Conservation (phyloP, 495 filamentous ascomycete species). For the Penicillium paxilli region DNA sequence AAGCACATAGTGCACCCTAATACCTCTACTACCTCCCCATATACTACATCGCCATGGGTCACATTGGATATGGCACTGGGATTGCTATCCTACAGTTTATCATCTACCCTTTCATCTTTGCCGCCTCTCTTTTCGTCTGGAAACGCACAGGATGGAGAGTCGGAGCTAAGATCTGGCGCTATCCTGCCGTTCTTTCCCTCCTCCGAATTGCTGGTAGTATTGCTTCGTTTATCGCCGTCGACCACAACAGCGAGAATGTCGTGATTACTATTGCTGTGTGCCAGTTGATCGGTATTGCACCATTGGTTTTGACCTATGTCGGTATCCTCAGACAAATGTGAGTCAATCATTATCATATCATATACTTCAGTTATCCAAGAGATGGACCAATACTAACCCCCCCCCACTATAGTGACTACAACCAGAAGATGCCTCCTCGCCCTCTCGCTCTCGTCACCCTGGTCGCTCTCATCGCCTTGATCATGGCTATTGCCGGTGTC, state of each 20-base stretch:
- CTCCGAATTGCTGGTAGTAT: constrained; percentile 31
- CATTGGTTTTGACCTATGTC: constrained; percentile 27
- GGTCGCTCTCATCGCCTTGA: constrained; percentile 23
- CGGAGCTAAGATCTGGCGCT: constrained; percentile 30
- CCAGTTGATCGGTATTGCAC: constrained; percentile 32
- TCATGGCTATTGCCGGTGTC: constrained; percentile 30
- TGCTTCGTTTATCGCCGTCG: constrained; percentile 19
- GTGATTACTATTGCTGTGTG: constrained; percentile 22
- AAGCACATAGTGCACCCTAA: not conserved
- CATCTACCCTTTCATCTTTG: constrained; percentile 25
- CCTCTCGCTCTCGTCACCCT: constrained; percentile 11
- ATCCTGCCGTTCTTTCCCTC: constrained; percentile 28
- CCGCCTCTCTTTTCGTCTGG: constrained; percentile 25
- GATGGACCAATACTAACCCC: constrained; percentile 6
- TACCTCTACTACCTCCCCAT: too few species aligned
- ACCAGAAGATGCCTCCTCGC: constrained; percentile 13
- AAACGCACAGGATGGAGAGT: constrained; percentile 28
- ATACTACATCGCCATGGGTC: constrained; percentile 13
- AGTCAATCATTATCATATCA: constrained; percentile 4
- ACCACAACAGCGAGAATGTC: constrained; percentile 16
- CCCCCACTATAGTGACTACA: constrained; percentile 15
- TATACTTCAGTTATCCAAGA: too few species aligned
- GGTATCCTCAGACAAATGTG: constrained; percentile 32
- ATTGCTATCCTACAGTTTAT: constrained; percentile 34
- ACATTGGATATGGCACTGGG: constrained; percentile 22